These are phyloP conservation scores for Geopyxis carbonaria DNA, from an alignment of 495 filamentous ascomycete species.

Conservation along the genomic window DNA sequence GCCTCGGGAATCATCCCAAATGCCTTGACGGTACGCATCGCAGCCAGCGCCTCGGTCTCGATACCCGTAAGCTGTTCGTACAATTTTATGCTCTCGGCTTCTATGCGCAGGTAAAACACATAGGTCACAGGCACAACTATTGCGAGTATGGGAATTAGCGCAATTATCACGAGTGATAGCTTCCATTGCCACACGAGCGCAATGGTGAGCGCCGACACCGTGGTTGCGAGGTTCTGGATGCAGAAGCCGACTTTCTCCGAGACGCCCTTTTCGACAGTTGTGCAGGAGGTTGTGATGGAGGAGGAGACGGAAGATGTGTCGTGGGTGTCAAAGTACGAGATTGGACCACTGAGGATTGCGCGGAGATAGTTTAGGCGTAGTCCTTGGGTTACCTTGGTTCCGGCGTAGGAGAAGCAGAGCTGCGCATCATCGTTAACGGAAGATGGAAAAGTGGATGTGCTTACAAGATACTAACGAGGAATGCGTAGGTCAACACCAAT, in stretches of 20 bases:
- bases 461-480: too few species aligned
- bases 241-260: constrained; percentile 40
- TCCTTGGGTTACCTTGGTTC: constrained; percentile 37
- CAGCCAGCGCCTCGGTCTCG: constrained; percentile 40
- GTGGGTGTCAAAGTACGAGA: constrained; percentile 45
- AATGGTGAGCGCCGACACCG: constrained; percentile 36
- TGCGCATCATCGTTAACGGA: too few species aligned
- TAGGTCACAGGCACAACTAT: constrained; percentile 38
- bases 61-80: constrained; percentile 45
- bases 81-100: constrained; percentile 37
- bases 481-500: constrained; percentile 38
- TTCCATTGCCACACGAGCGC: constrained; percentile 42
- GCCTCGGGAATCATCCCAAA: constrained; percentile 44
- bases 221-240: constrained; percentile 35
- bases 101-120: constrained; percentile 40
- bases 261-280: too few species aligned
- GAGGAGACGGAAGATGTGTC: constrained; percentile 48
- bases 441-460: too few species aligned
- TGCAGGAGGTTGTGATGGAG: constrained; percentile 49
- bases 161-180: constrained; percentile 39
- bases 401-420: constrained; percentile 37
- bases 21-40: constrained; percentile 43
- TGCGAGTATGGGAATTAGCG: too few species aligned
- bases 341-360: constrained; percentile 29
- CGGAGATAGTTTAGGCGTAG: constrained; percentile 37